These are phyloP conservation scores for Arthrobotrys megalospora DNA, from an alignment of 2,329 filamentous ascomycete genomes.

Conservation along the genomic window DNA sequence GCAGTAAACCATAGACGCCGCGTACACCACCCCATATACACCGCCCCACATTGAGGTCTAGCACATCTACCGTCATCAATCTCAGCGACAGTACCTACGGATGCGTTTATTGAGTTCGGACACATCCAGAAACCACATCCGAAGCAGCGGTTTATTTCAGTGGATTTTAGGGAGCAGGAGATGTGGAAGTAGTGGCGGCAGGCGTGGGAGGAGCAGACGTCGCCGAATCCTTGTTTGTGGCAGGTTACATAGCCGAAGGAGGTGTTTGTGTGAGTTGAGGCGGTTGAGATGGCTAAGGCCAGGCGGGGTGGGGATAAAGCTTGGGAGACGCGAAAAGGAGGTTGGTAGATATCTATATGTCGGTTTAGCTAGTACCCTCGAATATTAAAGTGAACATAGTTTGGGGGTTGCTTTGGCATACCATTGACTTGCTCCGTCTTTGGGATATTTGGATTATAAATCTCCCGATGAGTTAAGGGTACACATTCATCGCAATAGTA, in stretches of 20 bases:
- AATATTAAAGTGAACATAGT: too few relatives aligned
- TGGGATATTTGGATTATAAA: background rate
- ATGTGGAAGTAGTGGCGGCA: background rate
- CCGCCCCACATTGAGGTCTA: background rate
- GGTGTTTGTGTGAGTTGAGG: background rate
- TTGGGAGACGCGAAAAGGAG: background rate
- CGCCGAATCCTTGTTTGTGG: background rate
- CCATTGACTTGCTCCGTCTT: background rate
- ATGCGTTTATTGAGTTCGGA: background rate
- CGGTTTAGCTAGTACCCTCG: background rate
- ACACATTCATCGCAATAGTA: conserved; percentile 1
- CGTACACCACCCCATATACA: too few relatives aligned
- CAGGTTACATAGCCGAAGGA: background rate
- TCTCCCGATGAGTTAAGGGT: background rate
- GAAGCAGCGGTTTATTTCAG: background rate
- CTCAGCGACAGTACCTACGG: background rate
- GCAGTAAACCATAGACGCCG: too few relatives aligned
- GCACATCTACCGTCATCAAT: background rate
- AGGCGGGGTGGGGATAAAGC: background rate
- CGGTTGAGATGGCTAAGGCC: background rate
- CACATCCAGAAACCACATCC: background rate
- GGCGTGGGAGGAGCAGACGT: background rate
- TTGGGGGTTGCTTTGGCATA: background rate
- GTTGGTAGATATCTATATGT: background rate
- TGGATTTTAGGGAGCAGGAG: background rate